Evolutionary conservation across 164 flowering plant genomes (phyloP), one percentile per base, ranked within the genome.

Genomic region (Piper longum): DNA sequence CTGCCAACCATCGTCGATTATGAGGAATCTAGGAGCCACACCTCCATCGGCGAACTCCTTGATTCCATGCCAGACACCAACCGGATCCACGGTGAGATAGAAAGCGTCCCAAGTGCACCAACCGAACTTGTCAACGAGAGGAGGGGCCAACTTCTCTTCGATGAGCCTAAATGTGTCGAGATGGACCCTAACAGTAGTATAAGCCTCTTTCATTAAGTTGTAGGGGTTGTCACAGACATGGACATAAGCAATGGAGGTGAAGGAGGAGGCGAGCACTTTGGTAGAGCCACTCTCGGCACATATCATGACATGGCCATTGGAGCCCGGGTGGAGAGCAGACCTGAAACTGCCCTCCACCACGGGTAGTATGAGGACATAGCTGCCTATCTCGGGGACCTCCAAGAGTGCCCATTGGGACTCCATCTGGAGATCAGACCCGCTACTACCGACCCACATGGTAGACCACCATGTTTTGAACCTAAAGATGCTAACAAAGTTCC

Each of bases 101-200:
- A 88, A 86, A 0, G 96, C 96, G 74, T 88, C 97, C 97, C 96
- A 88, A 52, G 93, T 88, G 70, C 96, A 90, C 96, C 97, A 90
- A 11, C 93, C 96, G 62, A 90, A 90, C 54, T 79, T 86, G 63
- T 83, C 78, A 40, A 79, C 77, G 3, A 86, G 63, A n/a, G 79
- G 57, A 13, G 93, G 88, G 42, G 70, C 64, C 5, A 66, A 18
- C 56, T 90, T 90, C 80, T 90, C 97, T 67, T 88, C 89, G 57
- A 83, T 64, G 9, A 88, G 84, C 77, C 73, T 76, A 62, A 91
- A 91, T 14, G 96, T 83, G 55, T 84, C 76, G 57, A 86, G 81
- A 72, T 88, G 85, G 51, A 85, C 91, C 54, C 91, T 77, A 5
- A 80, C 8, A 52, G 91, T 85, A 65, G 66, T 69, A 61, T 67